phyloP scores from a whole-genome alignment of 345 rosid species.

The Geranium rotundifolium region DNA sequence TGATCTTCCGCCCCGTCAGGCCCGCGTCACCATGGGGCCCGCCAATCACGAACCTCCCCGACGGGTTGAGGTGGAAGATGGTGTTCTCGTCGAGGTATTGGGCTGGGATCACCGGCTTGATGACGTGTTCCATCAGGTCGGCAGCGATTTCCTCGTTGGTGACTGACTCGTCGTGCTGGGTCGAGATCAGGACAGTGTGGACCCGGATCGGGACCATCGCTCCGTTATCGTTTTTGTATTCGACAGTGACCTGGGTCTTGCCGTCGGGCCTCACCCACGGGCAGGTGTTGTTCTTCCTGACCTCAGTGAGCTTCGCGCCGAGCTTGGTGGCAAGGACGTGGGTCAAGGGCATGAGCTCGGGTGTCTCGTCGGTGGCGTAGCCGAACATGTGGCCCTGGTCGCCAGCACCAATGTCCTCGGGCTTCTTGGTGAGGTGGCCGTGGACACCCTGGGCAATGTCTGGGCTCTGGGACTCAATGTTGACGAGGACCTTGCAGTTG shows the following conservation, averaged over 20 bases:
- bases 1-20: constrained; percentile 9
- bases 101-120: constrained; percentile 8
- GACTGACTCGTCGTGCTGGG: constrained; percentile 7
- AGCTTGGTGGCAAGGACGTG: constrained; percentile 9
- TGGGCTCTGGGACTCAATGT: not conserved
- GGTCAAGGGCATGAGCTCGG: constrained; percentile 7
- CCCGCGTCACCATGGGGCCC: constrained; percentile 11
- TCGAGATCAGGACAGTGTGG: constrained; percentile 9
- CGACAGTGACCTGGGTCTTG: constrained; percentile 9
- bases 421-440: not conserved
- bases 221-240: constrained; percentile 8
- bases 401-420: not conserved
- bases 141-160: constrained; percentile 6
- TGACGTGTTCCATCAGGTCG: not conserved
- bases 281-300: constrained; percentile 9
- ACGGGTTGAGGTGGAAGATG: constrained; percentile 10
- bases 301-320: constrained; percentile 11
- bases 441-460: not conserved
- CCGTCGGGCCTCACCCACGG: constrained; percentile 12
- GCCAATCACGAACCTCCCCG: constrained; percentile 8
- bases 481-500: not conserved
- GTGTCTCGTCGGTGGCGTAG: constrained; percentile 9
- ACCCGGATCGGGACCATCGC: constrained; percentile 9
- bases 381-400: no score
- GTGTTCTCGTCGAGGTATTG: constrained; percentile 8